Evolutionary conservation across 768 basidiomycete genomes (phyloP).

Genomic region (Cyathus striatus): DNA sequence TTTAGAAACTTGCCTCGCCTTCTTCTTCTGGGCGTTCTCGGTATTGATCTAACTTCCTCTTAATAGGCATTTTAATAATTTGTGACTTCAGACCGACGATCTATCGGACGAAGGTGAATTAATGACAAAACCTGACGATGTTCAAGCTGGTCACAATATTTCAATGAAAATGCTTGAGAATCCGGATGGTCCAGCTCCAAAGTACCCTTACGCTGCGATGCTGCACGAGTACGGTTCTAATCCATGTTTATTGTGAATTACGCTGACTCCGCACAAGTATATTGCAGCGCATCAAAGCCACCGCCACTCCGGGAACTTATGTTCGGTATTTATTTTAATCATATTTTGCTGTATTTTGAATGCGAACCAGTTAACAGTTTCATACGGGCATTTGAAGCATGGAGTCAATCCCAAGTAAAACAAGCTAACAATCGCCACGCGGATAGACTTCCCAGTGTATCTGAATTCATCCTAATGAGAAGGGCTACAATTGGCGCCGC

Average conservation of each 20-base stretch:
- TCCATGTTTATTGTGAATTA: not conserved
- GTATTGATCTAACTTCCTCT: conserved; percentile 4
- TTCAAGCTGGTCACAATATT: conserved; percentile 11
- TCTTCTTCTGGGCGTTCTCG: conserved; percentile 19
- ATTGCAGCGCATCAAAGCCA: not conserved
- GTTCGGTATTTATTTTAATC: not conserved
- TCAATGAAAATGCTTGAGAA: conserved; percentile 8
- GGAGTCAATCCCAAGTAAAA: conserved; percentile 7
- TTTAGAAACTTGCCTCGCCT: conserved; percentile 17
- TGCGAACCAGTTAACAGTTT: conserved; percentile 7
- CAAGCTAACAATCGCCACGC: conserved; percentile 5
- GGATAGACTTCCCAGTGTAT: conserved; percentile 7
- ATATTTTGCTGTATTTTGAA: not conserved
- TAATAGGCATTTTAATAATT: not conserved
- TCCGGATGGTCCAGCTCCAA: not conserved
- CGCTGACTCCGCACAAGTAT: not conserved
- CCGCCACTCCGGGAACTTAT: not conserved
- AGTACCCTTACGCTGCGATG: conserved; percentile 12
- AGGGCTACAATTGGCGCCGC: conserved; percentile 11
- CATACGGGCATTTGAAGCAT: conserved; percentile 7
- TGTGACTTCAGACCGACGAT: conserved; percentile 17
- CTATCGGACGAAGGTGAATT: conserved; percentile 15
- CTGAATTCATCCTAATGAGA: conserved; percentile 12
- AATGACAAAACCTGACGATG: conserved; percentile 13
- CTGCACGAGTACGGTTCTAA: conserved; percentile 10